Percentiles rank a stretch among this genome's conserved stretches.
These are phyloP conservation scores for Hypoxylon sp. DNA, from an alignment of 2,329 filamentous ascomycete genomes.

Conservation along the genomic window DNA sequence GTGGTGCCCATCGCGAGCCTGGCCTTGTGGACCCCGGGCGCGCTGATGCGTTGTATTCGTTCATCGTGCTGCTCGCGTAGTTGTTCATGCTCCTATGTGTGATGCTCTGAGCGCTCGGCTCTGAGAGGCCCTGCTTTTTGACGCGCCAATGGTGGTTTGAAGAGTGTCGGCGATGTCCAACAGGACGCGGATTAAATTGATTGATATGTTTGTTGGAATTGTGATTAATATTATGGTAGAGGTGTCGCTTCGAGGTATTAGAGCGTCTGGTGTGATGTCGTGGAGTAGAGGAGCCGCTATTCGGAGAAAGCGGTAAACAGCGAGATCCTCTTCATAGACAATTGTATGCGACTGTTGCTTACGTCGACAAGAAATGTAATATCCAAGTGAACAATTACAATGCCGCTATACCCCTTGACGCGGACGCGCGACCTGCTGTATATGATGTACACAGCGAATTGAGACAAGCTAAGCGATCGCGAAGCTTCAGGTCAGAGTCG, in stretches of 20 bases:
- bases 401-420: slow-evolving; percentile 11
- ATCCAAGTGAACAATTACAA: slow-evolving; percentile 36
- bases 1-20: slow-evolving; percentile 52
- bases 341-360: slow-evolving; percentile 34
- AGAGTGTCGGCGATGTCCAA: background rate
- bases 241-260: slow-evolving; percentile 23
- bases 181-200: background rate
- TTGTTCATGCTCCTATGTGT: slow-evolving; percentile 51
- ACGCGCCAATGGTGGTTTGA: slow-evolving; percentile 27
- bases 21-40: slow-evolving; percentile 51
- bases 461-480: slow-evolving; percentile 15
- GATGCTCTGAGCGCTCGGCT: slow-evolving; percentile 36
- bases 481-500: slow-evolving; percentile 19
- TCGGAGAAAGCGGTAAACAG: slow-evolving; percentile 7
- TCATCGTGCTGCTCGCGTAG: slow-evolving; percentile 54
- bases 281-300: slow-evolving; percentile 3
- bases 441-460: background rate
- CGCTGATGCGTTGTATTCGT: slow-evolving; percentile 53
- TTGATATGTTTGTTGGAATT: slow-evolving; percentile 7
- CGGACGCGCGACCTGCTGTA: slow-evolving; percentile 15
- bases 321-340: background rate
- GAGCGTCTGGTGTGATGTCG: slow-evolving; percentile 1
- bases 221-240: background rate
- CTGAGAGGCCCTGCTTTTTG: slow-evolving; percentile 13
- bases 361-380: slow-evolving; percentile 32